Base-by-base conservation (phyloP, 2,329 filamentous ascomycete genomes). In the Ophiostoma fasciatum region DNA sequence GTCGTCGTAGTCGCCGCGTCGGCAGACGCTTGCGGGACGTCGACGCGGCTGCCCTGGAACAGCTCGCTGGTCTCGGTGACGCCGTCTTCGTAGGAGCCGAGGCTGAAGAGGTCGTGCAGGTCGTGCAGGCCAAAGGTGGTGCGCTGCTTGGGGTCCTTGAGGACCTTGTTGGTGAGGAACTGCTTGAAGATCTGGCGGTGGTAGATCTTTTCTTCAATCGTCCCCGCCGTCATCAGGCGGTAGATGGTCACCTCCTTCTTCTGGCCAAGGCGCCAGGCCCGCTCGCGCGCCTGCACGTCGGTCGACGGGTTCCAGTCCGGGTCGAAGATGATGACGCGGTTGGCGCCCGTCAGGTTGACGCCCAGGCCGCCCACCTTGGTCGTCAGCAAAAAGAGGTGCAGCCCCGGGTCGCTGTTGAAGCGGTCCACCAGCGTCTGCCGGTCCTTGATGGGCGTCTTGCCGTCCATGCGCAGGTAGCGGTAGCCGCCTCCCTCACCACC, bases 301-400 rank as follows among this genome's bases (percentile, higher is more conserved):
- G 88, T 96, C 0, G 88, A 94, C 2, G 88, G 90, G 49, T 96
- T 96, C 90, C 90, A 98, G 53, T 98, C 90, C 0, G 90, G 92
- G 50, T 98, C 92, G 51, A 90, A 98, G 37, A 98, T 96, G 51
- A 98, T 94, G 44, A 98, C 88, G 23, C 90, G 76, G 52, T 94
- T 83, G 5, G 90, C 90, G 7, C 90, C 90, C 0, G 90, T 98
- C 17, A 98, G 63, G 46, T 98, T 98, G 31, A 94, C 80, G 6
- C 90, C 90, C 12, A 98, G 63, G 1, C 90, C 90, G 31, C 90
- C 90, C 14, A 94, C 92, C 52, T 92, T 92, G 1, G 92, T 98
- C 0, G 90, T 96, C 37, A 98, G 68, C 2, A 98, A 64, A 50
- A 98, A 98, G 1, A 98, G 74, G 48, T 94, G 76, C 6, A 94